Evolutionary conservation across 140 eudicot species (phyloP), one percentile per base, ranked within the genome.

Genomic region (Ambrosia hybrid): DNA sequence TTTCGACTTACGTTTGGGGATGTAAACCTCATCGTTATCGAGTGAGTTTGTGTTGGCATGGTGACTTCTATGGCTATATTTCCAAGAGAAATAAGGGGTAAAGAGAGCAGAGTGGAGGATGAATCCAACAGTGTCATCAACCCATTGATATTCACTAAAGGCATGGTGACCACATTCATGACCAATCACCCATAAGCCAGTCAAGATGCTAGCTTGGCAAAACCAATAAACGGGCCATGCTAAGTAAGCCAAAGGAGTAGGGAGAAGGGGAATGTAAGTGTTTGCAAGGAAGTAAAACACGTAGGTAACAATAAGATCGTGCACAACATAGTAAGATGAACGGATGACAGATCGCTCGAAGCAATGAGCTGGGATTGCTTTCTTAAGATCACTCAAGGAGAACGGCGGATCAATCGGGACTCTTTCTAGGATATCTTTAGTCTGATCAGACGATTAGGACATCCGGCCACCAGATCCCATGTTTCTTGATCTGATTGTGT

Each of bases 201-300:
- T 68, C 16, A 55, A 34, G 37, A 70, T 53, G 53, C 75, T 70
- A n/a, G 65, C 75, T 39, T 53, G 75, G 12, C 75, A 70, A 70
- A 70, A 71, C 76, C 76, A 71, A 9, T 71, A 71, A 39, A 71
- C n/a, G 1, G 74, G 76, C 76, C 76, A 55, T 0, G 67, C 76
- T 41, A 71, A 11, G 67, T 57, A 66, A 21, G 71, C 70, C 3
- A 66, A 7, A 66, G 71, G 57, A 46, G 57, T 6, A 1, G 71
- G 57, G 6, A 66, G 38, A 66, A 66, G 17, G 5, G 71, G 71
- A 12, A 66, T 66, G 38, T 66, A 66, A 9, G 71, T 46, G 57
- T 46, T 66, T 66, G 71, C 71, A 0, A 66, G 39, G 57, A 43
- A 66, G 57, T 66, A 66, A 46, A 66, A 66, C 17, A 46, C 71